Evolutionary conservation across 1,284 basidiomycete genomes (phyloP).

Genomic region (Irpex sp.): DNA sequence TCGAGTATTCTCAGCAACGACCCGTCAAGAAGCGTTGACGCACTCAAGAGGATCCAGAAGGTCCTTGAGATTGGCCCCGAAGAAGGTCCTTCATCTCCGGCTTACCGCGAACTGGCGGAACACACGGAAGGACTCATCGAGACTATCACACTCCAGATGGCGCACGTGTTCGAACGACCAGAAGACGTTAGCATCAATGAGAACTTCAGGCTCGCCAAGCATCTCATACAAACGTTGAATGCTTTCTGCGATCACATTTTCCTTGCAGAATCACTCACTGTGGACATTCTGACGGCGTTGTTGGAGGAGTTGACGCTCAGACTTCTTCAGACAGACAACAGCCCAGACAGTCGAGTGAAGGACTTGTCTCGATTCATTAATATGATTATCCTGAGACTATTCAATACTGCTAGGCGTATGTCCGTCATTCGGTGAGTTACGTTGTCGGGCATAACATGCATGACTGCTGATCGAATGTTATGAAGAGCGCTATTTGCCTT

Average conservation of each 20-base stretch:
- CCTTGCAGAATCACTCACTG: slow-evolving; percentile 78
- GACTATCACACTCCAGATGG: slow-evolving; percentile 86
- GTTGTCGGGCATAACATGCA: neutral
- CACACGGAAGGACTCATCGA: slow-evolving; percentile 86
- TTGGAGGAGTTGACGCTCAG: slow-evolving; percentile 87
- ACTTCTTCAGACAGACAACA: slow-evolving; percentile 89
- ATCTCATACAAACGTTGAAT: slow-evolving; percentile 91
- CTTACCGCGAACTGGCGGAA: slow-evolving; percentile 76
- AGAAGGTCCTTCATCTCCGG: slow-evolving; percentile 59
- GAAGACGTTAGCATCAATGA: slow-evolving; percentile 70
- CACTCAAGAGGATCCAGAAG: slow-evolving; percentile 87
- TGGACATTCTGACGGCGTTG: slow-evolving; percentile 75
- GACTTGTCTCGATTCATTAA: slow-evolving; percentile 96
- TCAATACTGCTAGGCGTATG: slow-evolving; percentile 89
- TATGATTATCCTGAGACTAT: slow-evolving; percentile 93
- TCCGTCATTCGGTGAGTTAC: slow-evolving; percentile 83
- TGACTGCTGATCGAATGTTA: slow-evolving; percentile 1
- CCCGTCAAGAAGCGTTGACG: slow-evolving; percentile 84
- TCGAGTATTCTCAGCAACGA: slow-evolving; percentile 86
- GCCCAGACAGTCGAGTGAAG: slow-evolving; percentile 68
- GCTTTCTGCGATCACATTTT: slow-evolving; percentile 86
- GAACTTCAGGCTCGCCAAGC: slow-evolving; percentile 90
- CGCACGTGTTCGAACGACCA: slow-evolving; percentile 80
- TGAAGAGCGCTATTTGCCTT: slow-evolving; percentile 75
- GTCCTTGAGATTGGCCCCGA: slow-evolving; percentile 74